These are phyloP conservation scores for Kazachstania martiniae DNA, from an alignment of 805 yeast species.

Conservation along the genomic window DNA sequence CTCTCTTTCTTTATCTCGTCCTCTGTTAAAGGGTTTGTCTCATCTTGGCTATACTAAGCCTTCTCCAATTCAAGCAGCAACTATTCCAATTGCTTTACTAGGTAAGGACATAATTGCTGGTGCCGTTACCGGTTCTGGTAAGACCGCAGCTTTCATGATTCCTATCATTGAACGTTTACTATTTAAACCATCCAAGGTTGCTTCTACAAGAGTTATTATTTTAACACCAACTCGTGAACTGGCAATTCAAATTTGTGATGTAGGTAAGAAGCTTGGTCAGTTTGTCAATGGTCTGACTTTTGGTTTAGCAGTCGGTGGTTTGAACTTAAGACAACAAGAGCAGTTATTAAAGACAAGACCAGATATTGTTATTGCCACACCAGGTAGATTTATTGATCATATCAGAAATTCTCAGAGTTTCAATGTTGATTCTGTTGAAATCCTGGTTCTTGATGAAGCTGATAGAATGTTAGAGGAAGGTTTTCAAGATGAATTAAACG, in stretches of 20 bases:
- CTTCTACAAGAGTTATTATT: constrained; percentile 84
- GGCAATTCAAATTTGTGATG: constrained; percentile 93
- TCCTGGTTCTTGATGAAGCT: constrained; percentile 92
- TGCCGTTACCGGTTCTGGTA: constrained; percentile 99
- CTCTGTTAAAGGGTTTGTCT: constrained; percentile 72
- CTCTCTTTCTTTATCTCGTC: constrained; percentile 75
- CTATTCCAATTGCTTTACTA: constrained; percentile 83
- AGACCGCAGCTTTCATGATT: constrained; percentile 95
- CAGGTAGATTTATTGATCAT: constrained; percentile 97
- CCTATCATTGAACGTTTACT: constrained; percentile 89
- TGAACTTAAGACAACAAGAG: constrained; percentile 90
- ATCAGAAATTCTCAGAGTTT: constrained; percentile 90
- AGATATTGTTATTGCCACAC: constrained; percentile 94
- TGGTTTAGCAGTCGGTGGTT: constrained; percentile 97
- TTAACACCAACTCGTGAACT: constrained; percentile 95
- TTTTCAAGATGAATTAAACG: constrained; percentile 88
- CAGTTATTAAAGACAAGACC: constrained; percentile 88
- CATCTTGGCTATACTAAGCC: constrained; percentile 80
- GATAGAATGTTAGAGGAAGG: constrained; percentile 99
- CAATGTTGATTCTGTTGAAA: constrained; percentile 82
- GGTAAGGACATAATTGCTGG: constrained; percentile 98
- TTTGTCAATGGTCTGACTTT: constrained; percentile 68
- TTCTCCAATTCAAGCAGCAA: constrained; percentile 86
- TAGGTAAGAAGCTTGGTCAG: constrained; percentile 74
- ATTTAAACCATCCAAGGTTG: constrained; percentile 75